Evolutionary conservation across 1,139 yeast species (phyloP).

Genomic region (Suhomyces panamericanus): DNA sequence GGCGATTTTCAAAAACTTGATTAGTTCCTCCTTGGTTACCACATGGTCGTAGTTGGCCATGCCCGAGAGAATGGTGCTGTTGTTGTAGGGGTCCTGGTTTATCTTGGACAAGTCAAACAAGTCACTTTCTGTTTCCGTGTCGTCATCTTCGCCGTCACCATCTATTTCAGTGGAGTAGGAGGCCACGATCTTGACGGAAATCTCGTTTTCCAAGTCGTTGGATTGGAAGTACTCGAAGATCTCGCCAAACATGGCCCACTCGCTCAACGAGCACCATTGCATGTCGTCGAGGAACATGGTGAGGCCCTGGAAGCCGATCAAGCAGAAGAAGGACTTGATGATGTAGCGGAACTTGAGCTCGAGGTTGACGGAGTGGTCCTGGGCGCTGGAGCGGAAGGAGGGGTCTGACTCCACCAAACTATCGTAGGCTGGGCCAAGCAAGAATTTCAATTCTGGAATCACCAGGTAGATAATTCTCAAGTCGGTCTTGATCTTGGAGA

Average conservation of each 20-base stretch:
- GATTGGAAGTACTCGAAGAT: constrained; percentile 24
- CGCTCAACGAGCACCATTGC: constrained; percentile 43
- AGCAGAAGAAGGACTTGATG: constrained; percentile 42
- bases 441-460: constrained; percentile 46
- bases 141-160: constrained; percentile 1
- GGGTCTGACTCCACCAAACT: constrained; percentile 15
- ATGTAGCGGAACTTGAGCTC: constrained; percentile 48
- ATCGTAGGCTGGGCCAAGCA: constrained; percentile 48
- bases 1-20: constrained; percentile 8
- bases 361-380: constrained; percentile 27
- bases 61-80: constrained; percentile 1
- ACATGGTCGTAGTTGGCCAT: constrained; percentile 4
- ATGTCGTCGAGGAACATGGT: constrained; percentile 52
- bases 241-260: constrained; percentile 33
- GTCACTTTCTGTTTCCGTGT: background rate
- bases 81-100: background rate
- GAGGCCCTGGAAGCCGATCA: constrained; percentile 46
- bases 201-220: constrained; percentile 21
- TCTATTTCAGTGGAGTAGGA: constrained; percentile 8
- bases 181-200: constrained; percentile 23
- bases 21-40: constrained; percentile 6
- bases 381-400: constrained; percentile 14
- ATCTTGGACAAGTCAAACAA: background rate
- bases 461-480: constrained; percentile 42
- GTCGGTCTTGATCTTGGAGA: constrained; percentile 44